Evolutionary conservation across 495 filamentous ascomycete species (phyloP).

Genomic region (Penicillium waksmanii): DNA sequence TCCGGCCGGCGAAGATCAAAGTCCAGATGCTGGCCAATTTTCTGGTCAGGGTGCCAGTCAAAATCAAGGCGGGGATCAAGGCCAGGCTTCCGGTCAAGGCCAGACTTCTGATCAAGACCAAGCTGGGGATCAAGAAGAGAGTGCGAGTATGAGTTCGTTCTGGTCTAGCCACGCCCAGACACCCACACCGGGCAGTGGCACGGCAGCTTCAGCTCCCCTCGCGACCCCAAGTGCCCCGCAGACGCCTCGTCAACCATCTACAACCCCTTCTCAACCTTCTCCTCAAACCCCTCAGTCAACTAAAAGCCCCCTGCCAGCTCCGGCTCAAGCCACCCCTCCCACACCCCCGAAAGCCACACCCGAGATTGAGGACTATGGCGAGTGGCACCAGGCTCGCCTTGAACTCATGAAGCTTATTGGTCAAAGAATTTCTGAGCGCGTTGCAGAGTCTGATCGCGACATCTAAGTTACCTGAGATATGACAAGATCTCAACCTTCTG

Average conservation of each 20-base stretch:
- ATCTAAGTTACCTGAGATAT: not conserved
- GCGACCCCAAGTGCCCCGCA: constrained; percentile 1
- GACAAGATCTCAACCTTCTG: not conserved
- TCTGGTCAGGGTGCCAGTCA: constrained; percentile 1
- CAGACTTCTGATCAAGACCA: constrained; percentile 3
- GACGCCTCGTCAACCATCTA: not conserved
- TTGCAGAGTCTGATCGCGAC: not conserved
- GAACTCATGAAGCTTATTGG: constrained; percentile 6
- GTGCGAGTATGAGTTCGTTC: constrained; percentile 4
- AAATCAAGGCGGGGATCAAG: not conserved
- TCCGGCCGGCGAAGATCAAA: constrained; percentile 26
- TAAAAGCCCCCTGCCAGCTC: not conserved
- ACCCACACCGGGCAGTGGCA: not conserved
- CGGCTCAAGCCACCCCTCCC: not conserved
- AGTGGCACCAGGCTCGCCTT: not conserved
- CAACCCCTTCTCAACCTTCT: not conserved
- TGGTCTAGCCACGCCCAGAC: constrained; percentile 2
- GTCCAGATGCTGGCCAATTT: constrained; percentile 1
- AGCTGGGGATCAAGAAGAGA: not conserved
- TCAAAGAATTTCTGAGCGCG: not conserved
- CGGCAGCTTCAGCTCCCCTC: not conserved
- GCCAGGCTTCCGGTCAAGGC: not conserved
- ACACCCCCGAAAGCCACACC: not conserved
- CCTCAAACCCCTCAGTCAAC: not conserved
- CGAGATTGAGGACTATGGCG: constrained; percentile 4